Percentiles rank a stretch among this genome's conserved stretches.
phyloP scores from a whole-genome alignment of 116 monocot species.

The Dioscorea cayenensis region DNA sequence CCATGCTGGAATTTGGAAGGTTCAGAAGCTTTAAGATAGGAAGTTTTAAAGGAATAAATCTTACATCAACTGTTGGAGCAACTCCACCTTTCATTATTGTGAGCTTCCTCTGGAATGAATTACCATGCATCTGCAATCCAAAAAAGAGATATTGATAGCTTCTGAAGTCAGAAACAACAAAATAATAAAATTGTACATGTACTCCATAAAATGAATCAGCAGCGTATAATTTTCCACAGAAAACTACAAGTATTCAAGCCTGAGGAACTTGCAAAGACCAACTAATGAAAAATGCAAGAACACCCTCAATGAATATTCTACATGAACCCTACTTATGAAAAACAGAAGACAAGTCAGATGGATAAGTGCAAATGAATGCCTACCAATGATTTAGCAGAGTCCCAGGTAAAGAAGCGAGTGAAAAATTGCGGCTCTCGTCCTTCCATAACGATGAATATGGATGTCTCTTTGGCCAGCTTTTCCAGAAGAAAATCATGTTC shows the following conservation, averaged over 20 bases:
- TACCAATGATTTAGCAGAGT: constrained; percentile 77
- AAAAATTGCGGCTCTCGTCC: constrained; percentile 89
- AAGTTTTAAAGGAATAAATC: constrained; percentile 6
- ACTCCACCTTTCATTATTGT: constrained; percentile 70
- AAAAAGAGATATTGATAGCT: constrained; percentile 1
- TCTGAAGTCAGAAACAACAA: neutral
- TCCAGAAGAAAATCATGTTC: constrained; percentile 75
- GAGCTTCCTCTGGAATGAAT: constrained; percentile 90
- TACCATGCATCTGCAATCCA: constrained; percentile 86
- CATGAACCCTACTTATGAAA: too few relatives aligned
- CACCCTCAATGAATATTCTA: too few relatives aligned
- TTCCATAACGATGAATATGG: constrained; percentile 72
- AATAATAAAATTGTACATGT: neutral
- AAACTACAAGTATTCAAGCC: too few relatives aligned
- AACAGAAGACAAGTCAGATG: too few relatives aligned
- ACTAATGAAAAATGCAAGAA: too few relatives aligned
- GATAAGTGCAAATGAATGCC: constrained; percentile 11
- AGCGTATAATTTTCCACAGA: too few relatives aligned
- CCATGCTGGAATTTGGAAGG: neutral
- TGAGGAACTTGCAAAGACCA: too few relatives aligned
- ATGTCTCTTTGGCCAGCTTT: constrained; percentile 54
- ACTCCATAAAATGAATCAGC: neutral
- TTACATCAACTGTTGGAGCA: constrained; percentile 59
- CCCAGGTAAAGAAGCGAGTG: constrained; percentile 94
- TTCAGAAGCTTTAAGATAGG: neutral